Evolutionary conservation across 306 rosid species (phyloP).

Genomic region (Potentilla sterilis): DNA sequence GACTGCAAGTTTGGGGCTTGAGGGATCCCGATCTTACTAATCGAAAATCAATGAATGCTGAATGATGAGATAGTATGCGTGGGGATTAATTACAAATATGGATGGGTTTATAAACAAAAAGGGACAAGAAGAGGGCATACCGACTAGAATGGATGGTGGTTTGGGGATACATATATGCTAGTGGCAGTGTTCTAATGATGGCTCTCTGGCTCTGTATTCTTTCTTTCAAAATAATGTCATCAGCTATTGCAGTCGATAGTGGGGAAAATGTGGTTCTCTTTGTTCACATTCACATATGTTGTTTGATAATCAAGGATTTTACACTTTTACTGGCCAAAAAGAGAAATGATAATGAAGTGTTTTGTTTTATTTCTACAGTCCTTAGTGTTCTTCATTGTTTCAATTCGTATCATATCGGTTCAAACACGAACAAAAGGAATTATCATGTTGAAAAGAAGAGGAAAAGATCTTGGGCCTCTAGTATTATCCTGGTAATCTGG

Average conservation of each 20-base stretch:
- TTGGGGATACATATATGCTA: constrained; percentile 36
- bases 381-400: too few relatives aligned
- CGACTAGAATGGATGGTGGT: constrained; percentile 46
- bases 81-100: constrained; percentile 19
- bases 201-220: neutral
- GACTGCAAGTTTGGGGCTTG: constrained; percentile 63
- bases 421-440: too few relatives aligned
- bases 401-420: too few relatives aligned
- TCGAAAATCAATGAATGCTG: neutral
- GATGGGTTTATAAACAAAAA: constrained; percentile 21
- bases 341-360: neutral
- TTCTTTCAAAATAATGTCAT: constrained; percentile 7
- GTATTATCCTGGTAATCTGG: too few relatives aligned
- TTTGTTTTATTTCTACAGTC: neutral
- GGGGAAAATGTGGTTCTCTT: neutral
- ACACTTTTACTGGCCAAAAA: neutral
- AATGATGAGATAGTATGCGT: neutral
- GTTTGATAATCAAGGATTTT: constrained; percentile 7
- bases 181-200: constrained; percentile 33
- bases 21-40: constrained; percentile 59
- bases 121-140: constrained; percentile 32
- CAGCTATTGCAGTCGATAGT: neutral
- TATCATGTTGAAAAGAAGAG: too few relatives aligned
- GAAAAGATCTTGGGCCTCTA: too few relatives aligned
- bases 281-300: constrained; percentile 17